These are phyloP conservation scores for Teratosphaeria viscida DNA, from an alignment of 2,329 filamentous ascomycete genomes.

Conservation along the genomic window DNA sequence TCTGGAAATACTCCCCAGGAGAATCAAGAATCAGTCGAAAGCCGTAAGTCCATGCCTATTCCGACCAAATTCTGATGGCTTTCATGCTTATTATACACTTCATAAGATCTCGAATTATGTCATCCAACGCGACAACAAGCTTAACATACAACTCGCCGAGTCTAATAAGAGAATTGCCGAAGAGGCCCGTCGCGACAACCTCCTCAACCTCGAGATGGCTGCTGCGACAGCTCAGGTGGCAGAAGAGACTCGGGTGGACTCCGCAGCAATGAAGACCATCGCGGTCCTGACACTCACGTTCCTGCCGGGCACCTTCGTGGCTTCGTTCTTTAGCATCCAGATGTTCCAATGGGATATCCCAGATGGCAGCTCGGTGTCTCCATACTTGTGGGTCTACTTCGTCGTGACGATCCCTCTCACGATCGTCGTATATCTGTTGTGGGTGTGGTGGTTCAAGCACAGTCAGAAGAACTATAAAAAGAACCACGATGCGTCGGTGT, in stretches of 20 bases:
- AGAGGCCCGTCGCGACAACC: slow-evolving; percentile 23
- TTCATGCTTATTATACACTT: background rate
- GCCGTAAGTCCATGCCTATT: slow-evolving; percentile 12
- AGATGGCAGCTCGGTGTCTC: slow-evolving; percentile 16
- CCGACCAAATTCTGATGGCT: background rate
- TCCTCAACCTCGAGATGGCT: slow-evolving; percentile 25
- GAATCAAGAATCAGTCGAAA: slow-evolving; percentile 27
- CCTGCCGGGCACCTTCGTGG: slow-evolving; percentile 31
- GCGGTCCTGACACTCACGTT: slow-evolving; percentile 35
- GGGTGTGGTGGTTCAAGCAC: slow-evolving; percentile 21
- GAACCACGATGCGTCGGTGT: slow-evolving; percentile 17
- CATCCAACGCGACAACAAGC: slow-evolving; percentile 23
- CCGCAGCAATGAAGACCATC: slow-evolving; percentile 36
- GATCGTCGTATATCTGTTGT: slow-evolving; percentile 17
- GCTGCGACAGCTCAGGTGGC: slow-evolving; percentile 25
- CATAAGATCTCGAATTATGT: slow-evolving; percentile 24
- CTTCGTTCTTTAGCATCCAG: slow-evolving; percentile 25
- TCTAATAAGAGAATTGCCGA: slow-evolving; percentile 25
- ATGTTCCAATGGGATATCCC: slow-evolving; percentile 14
- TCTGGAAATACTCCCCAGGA: slow-evolving; percentile 22
- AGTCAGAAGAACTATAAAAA: slow-evolving; percentile 18
- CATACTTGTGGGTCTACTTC: slow-evolving; percentile 24
- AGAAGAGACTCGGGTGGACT: slow-evolving; percentile 26
- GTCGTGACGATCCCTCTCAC: slow-evolving; percentile 24
- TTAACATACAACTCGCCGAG: slow-evolving; percentile 24